Percentiles rank a stretch among this genome's conserved stretches.
phyloP scores from a whole-genome alignment of 345 rosid genomes.

The Limnanthes douglasii region DNA sequence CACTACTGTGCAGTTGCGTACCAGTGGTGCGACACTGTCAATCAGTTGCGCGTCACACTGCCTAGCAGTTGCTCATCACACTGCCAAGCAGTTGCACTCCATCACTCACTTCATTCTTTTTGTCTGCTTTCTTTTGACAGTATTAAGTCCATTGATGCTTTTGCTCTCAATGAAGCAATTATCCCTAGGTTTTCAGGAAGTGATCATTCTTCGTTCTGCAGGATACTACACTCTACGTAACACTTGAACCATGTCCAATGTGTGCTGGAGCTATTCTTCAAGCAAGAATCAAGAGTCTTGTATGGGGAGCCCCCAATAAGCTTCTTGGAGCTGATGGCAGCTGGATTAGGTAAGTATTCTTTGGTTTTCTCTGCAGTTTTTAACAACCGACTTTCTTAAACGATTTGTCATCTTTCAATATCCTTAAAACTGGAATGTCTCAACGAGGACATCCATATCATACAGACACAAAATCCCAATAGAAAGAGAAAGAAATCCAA shows the following conservation, averaged over 20 bases:
- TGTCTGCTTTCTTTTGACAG: too few species aligned
- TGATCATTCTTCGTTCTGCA: conserved; percentile 11
- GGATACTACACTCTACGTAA: conserved; percentile 82
- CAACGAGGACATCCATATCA: too few species aligned
- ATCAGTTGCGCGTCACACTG: too few species aligned
- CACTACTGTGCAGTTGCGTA: too few species aligned
- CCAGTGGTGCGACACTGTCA: too few species aligned
- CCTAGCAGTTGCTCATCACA: too few species aligned
- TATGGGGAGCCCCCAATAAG: conserved; percentile 99
- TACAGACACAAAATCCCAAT: too few species aligned
- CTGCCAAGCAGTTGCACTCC: too few species aligned
- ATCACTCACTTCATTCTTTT: too few species aligned
- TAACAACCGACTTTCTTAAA: not conserved
- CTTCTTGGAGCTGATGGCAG: conserved; percentile 99
- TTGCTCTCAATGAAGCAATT: not conserved
- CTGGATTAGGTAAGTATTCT: conserved; percentile 59
- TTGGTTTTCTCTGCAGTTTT: not conserved
- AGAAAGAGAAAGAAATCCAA: too few species aligned
- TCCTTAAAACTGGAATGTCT: conserved; percentile 3
- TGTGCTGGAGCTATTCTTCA: conserved; percentile 99
- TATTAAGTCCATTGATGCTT: not conserved
- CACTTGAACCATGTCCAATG: conserved; percentile 96
- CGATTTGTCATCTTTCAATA: not conserved
- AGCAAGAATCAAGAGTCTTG: conserved; percentile 74
- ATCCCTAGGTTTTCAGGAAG: too few species aligned